Evolutionary conservation across 2,329 filamentous ascomycete species (phyloP), one percentile per base, ranked within the genome.

Genomic region (Trichoderma atrobrunneum): DNA sequence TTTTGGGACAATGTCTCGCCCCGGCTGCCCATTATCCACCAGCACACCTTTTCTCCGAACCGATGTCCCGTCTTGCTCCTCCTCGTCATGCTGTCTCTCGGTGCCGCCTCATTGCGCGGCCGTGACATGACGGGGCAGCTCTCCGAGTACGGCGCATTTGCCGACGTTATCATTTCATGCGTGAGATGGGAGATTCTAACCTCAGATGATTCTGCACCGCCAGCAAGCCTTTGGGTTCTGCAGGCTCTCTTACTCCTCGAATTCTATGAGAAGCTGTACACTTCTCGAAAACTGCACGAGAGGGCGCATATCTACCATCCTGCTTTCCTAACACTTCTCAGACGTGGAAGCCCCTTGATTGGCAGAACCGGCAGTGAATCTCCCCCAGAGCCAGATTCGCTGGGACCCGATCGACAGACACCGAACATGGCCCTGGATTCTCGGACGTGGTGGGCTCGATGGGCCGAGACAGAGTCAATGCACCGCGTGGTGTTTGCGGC

Each of bases 261-360:
- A 79, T 89, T 95, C 5, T 97, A 95, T 77, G 94, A 98, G 82
- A 98, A 97, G 85, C 92, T 97, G 88, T 96, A 93, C 79, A 93
- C 93, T 2, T 94, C 93, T 0, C 87, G 93, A 56, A 88, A 89
- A 18, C 85, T 97, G 30, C 94, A 98, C 80, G 95, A 97, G 80
- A 87, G 94, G 75, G 93, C 94, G 0, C 93, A 97, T 76, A 96
- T 97, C 48, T 95, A 97, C 77, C 94, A 97, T 78, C 91, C 93
- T 5, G 93, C 93, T 0, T 95, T 93, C 0, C 84, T 97, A 69
- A 97, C 93, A 0, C 84, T 97, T 57, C 93, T 98, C 84, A 89
- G 94, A 36, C 87, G 94, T 75, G 94, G 94, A 6, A 96, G 93
- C 78, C 96, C 94, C 1, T 84, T 98, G 11, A 94, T 97, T 71